Conservation (phyloP, 495 filamentous ascomycete species). For the Aspergillus nidulans region DNA sequence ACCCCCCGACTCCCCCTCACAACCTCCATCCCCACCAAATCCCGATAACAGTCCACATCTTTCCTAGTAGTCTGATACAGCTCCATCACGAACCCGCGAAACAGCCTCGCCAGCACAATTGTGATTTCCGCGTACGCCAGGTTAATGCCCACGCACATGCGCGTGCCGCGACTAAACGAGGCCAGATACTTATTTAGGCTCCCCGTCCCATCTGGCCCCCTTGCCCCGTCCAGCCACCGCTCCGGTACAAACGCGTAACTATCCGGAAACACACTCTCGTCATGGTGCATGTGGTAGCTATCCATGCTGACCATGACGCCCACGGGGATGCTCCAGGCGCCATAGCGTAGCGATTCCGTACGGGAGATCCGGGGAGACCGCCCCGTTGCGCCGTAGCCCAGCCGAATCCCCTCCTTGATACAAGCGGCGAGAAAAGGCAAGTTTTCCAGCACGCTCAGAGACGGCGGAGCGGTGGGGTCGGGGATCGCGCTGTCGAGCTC, state of each 20-base stretch:
- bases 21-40: too few relatives aligned
- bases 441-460: conserved; percentile 24
- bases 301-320: conserved; percentile 23
- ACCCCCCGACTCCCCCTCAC: too few relatives aligned
- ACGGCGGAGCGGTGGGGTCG: conserved; percentile 9
- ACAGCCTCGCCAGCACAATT: conserved; percentile 39
- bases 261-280: conserved; percentile 30
- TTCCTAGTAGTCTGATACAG: conserved; percentile 14
- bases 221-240: conserved; percentile 32
- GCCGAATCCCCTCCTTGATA: conserved; percentile 39
- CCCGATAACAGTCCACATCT: background rate
- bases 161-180: conserved; percentile 27
- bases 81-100: conserved; percentile 31
- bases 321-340: conserved; percentile 24
- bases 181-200: conserved; percentile 19
- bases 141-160: conserved; percentile 35
- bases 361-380: conserved; percentile 20
- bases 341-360: conserved; percentile 8
- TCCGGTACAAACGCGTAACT: conserved; percentile 39
- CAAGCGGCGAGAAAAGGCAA: conserved; percentile 38
- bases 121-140: conserved; percentile 46
- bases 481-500: conserved; percentile 25
- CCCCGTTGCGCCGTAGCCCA: conserved; percentile 27
- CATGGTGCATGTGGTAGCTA: conserved; percentile 24
- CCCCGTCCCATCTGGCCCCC: conserved; percentile 12